Evolutionary conservation across 208 protist species (phyloP), one percentile per base, ranked within the genome.

Genomic region (Trypanosoma congolense): DNA sequence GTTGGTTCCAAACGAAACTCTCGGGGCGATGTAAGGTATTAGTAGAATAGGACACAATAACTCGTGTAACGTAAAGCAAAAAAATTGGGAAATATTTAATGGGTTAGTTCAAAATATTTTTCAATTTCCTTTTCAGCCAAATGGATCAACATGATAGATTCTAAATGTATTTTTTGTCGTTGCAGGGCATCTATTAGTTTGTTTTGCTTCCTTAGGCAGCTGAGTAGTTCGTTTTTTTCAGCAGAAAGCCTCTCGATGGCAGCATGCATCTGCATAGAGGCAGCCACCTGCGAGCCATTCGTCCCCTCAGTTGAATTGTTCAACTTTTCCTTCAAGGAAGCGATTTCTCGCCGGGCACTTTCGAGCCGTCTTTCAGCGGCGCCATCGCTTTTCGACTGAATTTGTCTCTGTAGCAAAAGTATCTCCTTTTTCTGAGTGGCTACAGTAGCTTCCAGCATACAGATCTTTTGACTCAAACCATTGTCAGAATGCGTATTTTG

Each of bases 131-230:
- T 82, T 53, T 94, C 87, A 14, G 84, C 77, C 30, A 98, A 75
- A 4, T 64, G 40, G 1, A 97, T 49, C 36, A 94, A 44, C 33
- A 53, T 40, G 9, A 83, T 71, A 0, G 92, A 86, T 72, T 98
- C 95, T 14, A 96, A 61, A 40, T 96, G 83, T 40, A 97, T 67
- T 60, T 96, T 97, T 53, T 98, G 93, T 1, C 92, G 68, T 55
- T 93, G 91, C 30, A 98, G 59, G 3, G 94, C 65, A 64, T 96
- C 93, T 24, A 98, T 96, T 3, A 97, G 75, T 29, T 93, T 96
- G 28, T 70, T 73, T 64, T 97, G 91, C 36, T 95, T 96, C 42
- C 73, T 72, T n/a, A 97, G 70, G 31, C 69, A 85, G n/a, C 56
- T 36, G 5, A 95, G 35, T 14, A 98, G 44, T 26, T 94, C 88